Percentiles rank a stretch among this genome's conserved stretches.
phyloP scores from a whole-genome alignment of 75 land plant species.

The Chamaecyparis obtusa region DNA sequence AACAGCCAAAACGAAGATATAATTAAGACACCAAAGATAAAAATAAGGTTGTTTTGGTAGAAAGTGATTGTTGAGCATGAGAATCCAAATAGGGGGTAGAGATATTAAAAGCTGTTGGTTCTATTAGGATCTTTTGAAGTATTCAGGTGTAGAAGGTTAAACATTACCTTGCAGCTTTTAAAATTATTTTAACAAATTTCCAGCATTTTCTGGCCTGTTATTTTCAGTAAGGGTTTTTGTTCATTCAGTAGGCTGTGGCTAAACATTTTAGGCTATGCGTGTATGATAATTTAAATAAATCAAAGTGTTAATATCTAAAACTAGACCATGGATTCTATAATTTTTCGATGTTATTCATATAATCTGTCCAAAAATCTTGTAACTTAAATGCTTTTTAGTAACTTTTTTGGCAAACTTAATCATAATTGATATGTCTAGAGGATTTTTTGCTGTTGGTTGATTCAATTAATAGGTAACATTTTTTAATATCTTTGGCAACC shows the following conservation, averaged over 20 bases:
- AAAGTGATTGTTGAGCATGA: too few relatives aligned
- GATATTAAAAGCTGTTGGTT: background rate
- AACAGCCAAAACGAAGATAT: too few relatives aligned
- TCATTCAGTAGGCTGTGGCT: background rate
- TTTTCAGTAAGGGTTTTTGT: background rate
- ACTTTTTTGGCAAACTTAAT: background rate
- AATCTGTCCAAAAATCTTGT: background rate
- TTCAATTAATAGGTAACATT: background rate
- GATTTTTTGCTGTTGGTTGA: background rate
- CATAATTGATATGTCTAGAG: background rate
- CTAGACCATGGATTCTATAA: background rate
- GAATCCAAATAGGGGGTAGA: too few relatives aligned
- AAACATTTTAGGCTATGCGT: background rate
- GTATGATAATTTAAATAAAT: background rate
- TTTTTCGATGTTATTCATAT: background rate
- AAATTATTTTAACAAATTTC: background rate
- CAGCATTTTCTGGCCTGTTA: background rate
- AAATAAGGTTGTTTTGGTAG: too few relatives aligned
- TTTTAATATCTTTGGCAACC: background rate
- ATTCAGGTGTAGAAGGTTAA: background rate
- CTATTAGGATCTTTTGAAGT: background rate
- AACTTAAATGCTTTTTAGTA: background rate
- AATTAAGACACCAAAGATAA: too few relatives aligned
- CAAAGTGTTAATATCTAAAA: background rate
- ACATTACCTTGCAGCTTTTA: background rate